Evolutionary conservation across 2,329 filamentous ascomycete genomes (phyloP), one percentile per base, ranked within the genome.

Genomic region (Pleurostoma richardsiae): DNA sequence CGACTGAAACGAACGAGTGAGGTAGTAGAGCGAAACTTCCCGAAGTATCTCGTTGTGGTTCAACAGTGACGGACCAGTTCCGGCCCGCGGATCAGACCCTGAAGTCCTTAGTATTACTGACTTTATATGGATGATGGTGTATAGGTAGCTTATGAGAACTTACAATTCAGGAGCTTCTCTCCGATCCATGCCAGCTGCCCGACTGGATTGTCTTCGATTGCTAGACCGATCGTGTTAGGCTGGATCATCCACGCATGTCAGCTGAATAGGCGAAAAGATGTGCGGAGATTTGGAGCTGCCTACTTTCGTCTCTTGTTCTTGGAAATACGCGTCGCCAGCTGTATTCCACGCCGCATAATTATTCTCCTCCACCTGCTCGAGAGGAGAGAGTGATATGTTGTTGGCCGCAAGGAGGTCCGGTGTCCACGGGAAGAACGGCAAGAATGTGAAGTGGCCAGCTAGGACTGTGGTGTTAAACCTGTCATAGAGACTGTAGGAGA

Each of bases 181-280:
- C 49, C 49, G 5, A 56, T 53, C 54, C 54, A 55, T 5, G 51
- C 53, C 4, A 51, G 45, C 41, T 51, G 54, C 5, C 54, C 54
- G n/a, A 57, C 47, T 5, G 54, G 54, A 41, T 51, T 57, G 39
- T 57, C 53, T 28, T 52, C 41, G 19, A 56, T 38, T 2, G 53
- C 53, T 30, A 52, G 47, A 3, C 48, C 54, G 39, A 57, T 44
- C 8, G 53, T 54, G 36, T 54, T 52, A 31, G 54, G 54, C 49
- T 56, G 36, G 41, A 52, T 44, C 36, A 30, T 46, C 10, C n/a
- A 28, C 4, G 3, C 19, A 27, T 10, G 30, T 19, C 10, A 30
- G 6, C n/a, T 26, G 36, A n/a, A n/a, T 19, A 36, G 19, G n/a
- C 11, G 10, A 11, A 11, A 31, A 19, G 29, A n/a, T 8, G 30